Evolutionary conservation across 768 basidiomycete genomes (phyloP).

Genomic region (Infundibulicybe gibba): DNA sequence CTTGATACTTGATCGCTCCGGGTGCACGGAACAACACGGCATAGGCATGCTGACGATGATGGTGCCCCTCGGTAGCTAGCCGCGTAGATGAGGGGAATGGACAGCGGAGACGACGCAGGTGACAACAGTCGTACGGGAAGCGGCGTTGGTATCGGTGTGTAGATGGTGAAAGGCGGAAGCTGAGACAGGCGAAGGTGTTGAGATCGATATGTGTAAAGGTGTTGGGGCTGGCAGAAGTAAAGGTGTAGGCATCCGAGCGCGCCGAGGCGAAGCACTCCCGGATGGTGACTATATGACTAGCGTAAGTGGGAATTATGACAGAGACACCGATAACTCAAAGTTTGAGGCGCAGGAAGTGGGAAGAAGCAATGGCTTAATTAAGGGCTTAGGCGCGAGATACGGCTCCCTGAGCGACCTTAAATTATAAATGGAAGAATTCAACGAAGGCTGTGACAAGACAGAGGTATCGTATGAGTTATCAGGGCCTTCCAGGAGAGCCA

Average conservation of each 20-base stretch:
- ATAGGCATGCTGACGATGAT: conserved; percentile 35
- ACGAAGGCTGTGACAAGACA: conserved; percentile 50
- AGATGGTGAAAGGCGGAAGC: neutral
- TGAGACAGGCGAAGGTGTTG: conserved; percentile 16
- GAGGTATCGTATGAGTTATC: conserved; percentile 77
- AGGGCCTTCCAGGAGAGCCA: conserved; percentile 53
- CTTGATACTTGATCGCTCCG: conserved; percentile 28
- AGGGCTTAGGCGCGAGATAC: conserved; percentile 25
- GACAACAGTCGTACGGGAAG: conserved; percentile 20
- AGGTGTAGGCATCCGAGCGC: conserved; percentile 11
- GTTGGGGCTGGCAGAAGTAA: neutral
- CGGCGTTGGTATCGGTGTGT: conserved; percentile 1
- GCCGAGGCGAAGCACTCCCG: conserved; percentile 1
- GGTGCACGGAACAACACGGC: conserved; percentile 32
- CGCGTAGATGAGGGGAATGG: conserved; percentile 8
- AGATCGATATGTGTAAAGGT: neutral
- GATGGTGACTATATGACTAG: conserved; percentile 2
- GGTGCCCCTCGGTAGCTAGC: conserved; percentile 32
- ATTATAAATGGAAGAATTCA: conserved; percentile 34
- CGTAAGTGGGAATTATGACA: too few species aligned
- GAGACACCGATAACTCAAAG: conserved; percentile 27
- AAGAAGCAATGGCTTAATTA: conserved; percentile 57
- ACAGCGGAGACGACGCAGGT: conserved; percentile 13
- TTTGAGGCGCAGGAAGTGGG: conserved; percentile 31
- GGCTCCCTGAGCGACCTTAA: conserved; percentile 27